A percentile compares a stretch with the other conserved stretches of the same genome.
Conservation (phyloP, 192 early-diverging fungal species). For the Thamnidium elegans region DNA sequence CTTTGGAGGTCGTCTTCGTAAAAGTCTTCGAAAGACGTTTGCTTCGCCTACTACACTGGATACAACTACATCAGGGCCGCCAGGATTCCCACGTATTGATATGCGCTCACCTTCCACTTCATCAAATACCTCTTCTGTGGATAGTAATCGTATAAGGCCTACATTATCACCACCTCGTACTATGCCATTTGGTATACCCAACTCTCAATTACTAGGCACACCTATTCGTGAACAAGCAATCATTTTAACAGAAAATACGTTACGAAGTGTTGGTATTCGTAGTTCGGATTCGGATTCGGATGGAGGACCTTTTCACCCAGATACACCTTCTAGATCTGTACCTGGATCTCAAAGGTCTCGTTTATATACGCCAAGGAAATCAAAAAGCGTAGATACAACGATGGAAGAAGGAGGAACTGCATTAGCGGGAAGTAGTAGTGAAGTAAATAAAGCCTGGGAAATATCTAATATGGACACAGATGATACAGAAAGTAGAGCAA, state of each 20-base stretch:
- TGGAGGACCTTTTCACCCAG: too few relatives aligned
- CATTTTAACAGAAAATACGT: conserved; percentile 26
- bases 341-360: too few relatives aligned
- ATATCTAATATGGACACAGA: too few relatives aligned
- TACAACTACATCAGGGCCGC: background rate
- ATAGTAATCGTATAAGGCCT: background rate
- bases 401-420: too few relatives aligned
- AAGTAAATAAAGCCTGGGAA: too few relatives aligned
- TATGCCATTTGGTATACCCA: conserved; percentile 31
- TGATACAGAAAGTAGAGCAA: too few relatives aligned
- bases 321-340: too few relatives aligned
- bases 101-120: background rate
- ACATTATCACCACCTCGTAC: conserved; percentile 31
- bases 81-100: background rate
- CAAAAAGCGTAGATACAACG: too few relatives aligned
- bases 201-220: conserved; percentile 24
- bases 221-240: conserved; percentile 33
- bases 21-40: conserved; percentile 12
- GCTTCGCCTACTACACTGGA: background rate
- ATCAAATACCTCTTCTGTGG: background rate
- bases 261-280: too few relatives aligned
- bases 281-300: too few relatives aligned
- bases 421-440: too few relatives aligned
- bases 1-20: background rate
- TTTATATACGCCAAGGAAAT: too few relatives aligned